Conservation (phyloP, 1,139 yeast genomes). For the Pichia inconspicua region DNA sequence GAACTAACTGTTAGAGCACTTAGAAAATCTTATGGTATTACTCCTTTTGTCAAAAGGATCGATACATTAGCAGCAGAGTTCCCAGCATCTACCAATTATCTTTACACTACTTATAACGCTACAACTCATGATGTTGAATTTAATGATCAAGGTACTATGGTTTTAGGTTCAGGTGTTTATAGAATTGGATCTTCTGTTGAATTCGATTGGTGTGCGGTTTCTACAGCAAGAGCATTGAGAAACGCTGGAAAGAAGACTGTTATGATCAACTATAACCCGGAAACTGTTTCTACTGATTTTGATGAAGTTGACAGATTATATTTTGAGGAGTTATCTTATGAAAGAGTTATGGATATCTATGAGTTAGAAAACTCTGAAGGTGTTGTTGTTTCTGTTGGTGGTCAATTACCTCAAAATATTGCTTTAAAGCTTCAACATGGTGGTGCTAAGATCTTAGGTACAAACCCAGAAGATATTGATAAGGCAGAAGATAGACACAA, state of each 20-base stretch:
- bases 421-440: conserved; percentile 76
- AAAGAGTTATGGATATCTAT: conserved; percentile 94
- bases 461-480: conserved; percentile 91
- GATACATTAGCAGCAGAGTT: conserved; percentile 98
- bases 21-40: conserved; percentile 70
- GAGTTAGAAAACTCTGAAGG: conserved; percentile 87
- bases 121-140: conserved; percentile 76
- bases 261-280: conserved; percentile 97
- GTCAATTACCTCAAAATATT: conserved; percentile 95
- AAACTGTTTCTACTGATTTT: conserved; percentile 95
- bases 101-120: conserved; percentile 94
- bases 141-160: conserved; percentile 87
- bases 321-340: conserved; percentile 90
- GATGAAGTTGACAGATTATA: conserved; percentile 97
- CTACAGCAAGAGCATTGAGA: conserved; percentile 91
- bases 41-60: conserved; percentile 92
- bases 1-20: conserved; percentile 77
- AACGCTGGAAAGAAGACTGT: conserved; percentile 81
- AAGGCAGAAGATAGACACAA: conserved; percentile 98
- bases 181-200: conserved; percentile 98
- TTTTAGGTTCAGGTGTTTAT: conserved; percentile 96
- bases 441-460: conserved; percentile 87
- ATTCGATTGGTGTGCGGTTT: conserved; percentile 99
- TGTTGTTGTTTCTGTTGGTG: conserved; percentile 94
- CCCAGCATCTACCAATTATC: conserved; percentile 94